Base-by-base conservation (phyloP, 805 yeast species). In the Metschnikowia matae region DNA sequence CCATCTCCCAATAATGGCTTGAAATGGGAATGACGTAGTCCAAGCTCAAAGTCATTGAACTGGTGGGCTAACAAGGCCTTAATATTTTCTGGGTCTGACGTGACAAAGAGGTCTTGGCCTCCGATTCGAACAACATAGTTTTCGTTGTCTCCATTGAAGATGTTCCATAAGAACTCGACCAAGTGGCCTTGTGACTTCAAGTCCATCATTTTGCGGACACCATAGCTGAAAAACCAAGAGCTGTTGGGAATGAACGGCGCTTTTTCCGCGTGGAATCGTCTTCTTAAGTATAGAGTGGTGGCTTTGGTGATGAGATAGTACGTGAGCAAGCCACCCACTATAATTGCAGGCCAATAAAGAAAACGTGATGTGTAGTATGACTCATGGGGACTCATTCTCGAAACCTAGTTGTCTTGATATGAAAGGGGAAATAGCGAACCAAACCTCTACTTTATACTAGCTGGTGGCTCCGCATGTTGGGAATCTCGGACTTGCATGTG, bases 21-120 rank as follows among this genome's bases (percentile, higher is more conserved):
- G 53, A 68, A 66, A 45, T 61, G 67, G 3, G 60, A 57, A 53
- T 65, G 70, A 54, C 74, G 65, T 1, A 60, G 48, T 14, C 73
- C 74, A 4, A 69, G 54, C 26, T 58, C 64, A 54, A 68, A 70
- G 47, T 69, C 73, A 49, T 63, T 62, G 53, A 70, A 69, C 53
- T 70, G 73, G 18, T 73, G 69, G 18, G 70, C 71, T 48, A 69
- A 64, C 14, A 70, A 39, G 2, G 74, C 73, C 52, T 70, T 70
- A 46, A 69, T 61, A 46, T 67, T 70, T 48, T 69, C 75, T 3
- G 72, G 71, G 41, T 68, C 72, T 46, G 54, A 59, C 14, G 74
- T 68, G 29, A 52, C 50, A 31, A 55, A 42, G 29, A 33, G 37
- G 17, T 42, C 45, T 14, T 17, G 45, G 38, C 45, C 45, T 4